These are phyloP conservation scores for Geranium incanum DNA, from an alignment of 441 rosid species.

Conservation along the genomic window DNA sequence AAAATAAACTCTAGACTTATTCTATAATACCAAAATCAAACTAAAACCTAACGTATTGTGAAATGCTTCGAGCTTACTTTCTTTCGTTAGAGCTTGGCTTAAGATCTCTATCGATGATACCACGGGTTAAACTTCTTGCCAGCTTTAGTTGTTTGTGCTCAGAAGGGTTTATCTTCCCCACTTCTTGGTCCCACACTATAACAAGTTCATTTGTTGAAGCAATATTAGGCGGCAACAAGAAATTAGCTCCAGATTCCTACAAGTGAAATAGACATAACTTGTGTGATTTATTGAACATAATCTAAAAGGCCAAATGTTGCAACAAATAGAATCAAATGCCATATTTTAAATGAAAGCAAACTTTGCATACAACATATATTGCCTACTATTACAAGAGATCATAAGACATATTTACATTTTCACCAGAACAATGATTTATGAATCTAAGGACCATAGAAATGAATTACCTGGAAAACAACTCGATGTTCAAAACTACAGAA, in stretches of 20 bases:
- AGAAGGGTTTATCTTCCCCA: constrained; percentile 83
- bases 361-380: background rate
- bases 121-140: constrained; percentile 93
- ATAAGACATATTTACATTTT: background rate
- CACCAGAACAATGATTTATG: constrained; percentile 8
- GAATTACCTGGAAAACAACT: constrained; percentile 89
- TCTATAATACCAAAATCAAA: background rate
- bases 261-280: constrained; percentile 22
- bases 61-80: constrained; percentile 51
- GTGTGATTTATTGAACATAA: constrained; percentile 1
- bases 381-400: constrained; percentile 3
- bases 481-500: constrained; percentile 91
- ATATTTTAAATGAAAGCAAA: background rate
- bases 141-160: constrained; percentile 96
- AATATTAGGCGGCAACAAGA: constrained; percentile 72
- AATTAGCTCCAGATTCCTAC: constrained; percentile 88
- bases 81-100: constrained; percentile 77
- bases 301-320: background rate
- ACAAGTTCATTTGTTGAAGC: constrained; percentile 91
- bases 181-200: constrained; percentile 87
- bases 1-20: background rate
- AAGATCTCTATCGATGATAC: constrained; percentile 94
- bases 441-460: constrained; percentile 1
- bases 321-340: background rate
- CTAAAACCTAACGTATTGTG: constrained; percentile 3